Conservation (phyloP, 2,329 filamentous ascomycete genomes). For the Fusarium kyushuense region DNA sequence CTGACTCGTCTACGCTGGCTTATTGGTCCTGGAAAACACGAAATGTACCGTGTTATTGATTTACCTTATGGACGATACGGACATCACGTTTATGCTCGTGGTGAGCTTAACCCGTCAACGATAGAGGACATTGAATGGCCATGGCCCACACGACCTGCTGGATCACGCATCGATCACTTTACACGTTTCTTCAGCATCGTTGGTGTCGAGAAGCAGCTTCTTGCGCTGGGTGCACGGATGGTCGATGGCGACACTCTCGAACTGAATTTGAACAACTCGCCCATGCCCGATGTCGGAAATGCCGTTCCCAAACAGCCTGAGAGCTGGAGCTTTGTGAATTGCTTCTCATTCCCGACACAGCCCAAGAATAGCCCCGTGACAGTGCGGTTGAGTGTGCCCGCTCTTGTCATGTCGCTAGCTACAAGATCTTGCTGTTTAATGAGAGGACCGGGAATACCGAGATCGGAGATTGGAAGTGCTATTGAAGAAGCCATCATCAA, state of each 20-base stretch:
- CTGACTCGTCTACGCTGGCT: constrained; percentile 45
- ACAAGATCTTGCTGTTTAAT: constrained; percentile 40
- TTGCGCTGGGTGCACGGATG: constrained; percentile 42
- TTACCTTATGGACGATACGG: constrained; percentile 46
- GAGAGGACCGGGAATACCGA: constrained; percentile 45
- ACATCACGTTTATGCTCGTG: constrained; percentile 37
- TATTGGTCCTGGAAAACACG: constrained; percentile 37
- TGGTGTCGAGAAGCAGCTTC: constrained; percentile 45
- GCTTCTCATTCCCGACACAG: constrained; percentile 39
- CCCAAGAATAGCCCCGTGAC: constrained; percentile 27
- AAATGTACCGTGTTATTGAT: constrained; percentile 46
- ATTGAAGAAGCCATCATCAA: constrained; percentile 44
- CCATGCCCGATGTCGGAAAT: constrained; percentile 8
- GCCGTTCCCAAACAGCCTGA: constrained; percentile 36
- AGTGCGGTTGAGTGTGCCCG: constrained; percentile 35
- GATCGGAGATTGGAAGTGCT: constrained; percentile 44
- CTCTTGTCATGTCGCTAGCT: constrained; percentile 38
- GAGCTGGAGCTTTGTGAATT: constrained; percentile 48
- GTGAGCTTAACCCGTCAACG: constrained; percentile 35
- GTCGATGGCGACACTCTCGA: constrained; percentile 44
- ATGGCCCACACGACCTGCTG: constrained; percentile 28
- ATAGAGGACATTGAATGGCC: constrained; percentile 40
- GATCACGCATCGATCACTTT: constrained; percentile 17
- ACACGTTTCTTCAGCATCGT: constrained; percentile 41
- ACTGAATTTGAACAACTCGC: constrained; percentile 34